Evolutionary conservation across 2,329 filamentous ascomycete species (phyloP).

Genomic region (Epichloe brachyelytri): DNA sequence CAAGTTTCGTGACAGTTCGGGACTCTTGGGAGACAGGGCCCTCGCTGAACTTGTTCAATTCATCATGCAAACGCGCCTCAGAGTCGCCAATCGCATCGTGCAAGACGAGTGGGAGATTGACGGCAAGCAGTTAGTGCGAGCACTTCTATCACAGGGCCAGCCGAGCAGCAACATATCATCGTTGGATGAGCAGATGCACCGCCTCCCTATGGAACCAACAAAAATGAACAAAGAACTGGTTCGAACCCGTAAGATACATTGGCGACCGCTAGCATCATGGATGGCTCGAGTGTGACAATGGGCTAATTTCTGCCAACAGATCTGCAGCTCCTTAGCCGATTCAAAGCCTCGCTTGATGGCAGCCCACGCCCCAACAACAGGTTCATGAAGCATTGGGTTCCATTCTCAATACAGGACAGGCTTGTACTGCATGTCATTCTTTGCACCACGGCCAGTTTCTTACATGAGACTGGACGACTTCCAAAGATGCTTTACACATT

Average conservation of each 20-base stretch:
- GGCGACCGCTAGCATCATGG: no score
- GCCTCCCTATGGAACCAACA: constrained; percentile 28
- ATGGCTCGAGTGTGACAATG: no score
- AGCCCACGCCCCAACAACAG: constrained; percentile 29
- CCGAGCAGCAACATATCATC: constrained; percentile 13
- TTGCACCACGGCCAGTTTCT: constrained; percentile 37
- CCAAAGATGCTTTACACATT: constrained; percentile 29
- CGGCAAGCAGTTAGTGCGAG: constrained; percentile 13
- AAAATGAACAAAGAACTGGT: constrained; percentile 34
- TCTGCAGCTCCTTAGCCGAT: constrained; percentile 34
- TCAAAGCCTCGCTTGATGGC: constrained; percentile 37
- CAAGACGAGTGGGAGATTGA: constrained; percentile 20
- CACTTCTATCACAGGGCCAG: constrained; percentile 10
- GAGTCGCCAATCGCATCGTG: constrained; percentile 16
- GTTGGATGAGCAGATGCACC: constrained; percentile 24
- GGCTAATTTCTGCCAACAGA: constrained; percentile 19
- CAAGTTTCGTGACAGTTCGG: constrained; percentile 14
- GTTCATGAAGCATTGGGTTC: constrained; percentile 35
- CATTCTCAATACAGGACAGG: constrained; percentile 35
- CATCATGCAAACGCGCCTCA: constrained; percentile 18
- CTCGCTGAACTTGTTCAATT: constrained; percentile 16
- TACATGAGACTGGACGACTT: constrained; percentile 35
- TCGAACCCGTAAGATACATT: constrained; percentile 25
- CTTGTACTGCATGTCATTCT: constrained; percentile 35
- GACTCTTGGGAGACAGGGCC: constrained; percentile 13